Conservation (phyloP, 148 eudicot species). For the Fagopyrum esculentum region DNA sequence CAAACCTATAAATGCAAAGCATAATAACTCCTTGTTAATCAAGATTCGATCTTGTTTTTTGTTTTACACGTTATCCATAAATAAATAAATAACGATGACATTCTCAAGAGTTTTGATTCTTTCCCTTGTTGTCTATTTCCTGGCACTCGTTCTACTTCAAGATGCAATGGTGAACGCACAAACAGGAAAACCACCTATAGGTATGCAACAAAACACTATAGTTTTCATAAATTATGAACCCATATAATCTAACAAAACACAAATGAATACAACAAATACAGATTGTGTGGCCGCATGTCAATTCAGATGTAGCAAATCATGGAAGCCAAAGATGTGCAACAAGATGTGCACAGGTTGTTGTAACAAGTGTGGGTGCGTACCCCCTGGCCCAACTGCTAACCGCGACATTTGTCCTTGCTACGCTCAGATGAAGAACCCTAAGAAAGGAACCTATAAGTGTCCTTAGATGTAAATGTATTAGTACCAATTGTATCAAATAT, state of each 20-base stretch:
- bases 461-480: neutral
- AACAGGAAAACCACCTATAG: neutral
- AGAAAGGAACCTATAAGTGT: neutral
- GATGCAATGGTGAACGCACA: neutral
- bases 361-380: neutral
- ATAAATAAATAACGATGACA: no score
- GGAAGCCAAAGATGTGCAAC: conserved; percentile 4
- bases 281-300: neutral
- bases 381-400: neutral
- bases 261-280: neutral
- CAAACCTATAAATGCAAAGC: no score
- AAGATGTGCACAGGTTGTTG: neutral
- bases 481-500: no score
- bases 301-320: neutral
- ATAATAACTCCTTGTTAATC: no score
- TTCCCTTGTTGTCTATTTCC: no score
- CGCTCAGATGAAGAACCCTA: neutral
- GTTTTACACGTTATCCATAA: no score
- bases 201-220: neutral
- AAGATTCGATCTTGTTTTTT: no score
- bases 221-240: no score
- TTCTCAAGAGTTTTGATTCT: no score
- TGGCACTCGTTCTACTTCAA: no score
- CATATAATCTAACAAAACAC: no score
- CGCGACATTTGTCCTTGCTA: neutral